phyloP scores from a whole-genome alignment of 441 rosid species.

The Gossypium schwendimanii region DNA sequence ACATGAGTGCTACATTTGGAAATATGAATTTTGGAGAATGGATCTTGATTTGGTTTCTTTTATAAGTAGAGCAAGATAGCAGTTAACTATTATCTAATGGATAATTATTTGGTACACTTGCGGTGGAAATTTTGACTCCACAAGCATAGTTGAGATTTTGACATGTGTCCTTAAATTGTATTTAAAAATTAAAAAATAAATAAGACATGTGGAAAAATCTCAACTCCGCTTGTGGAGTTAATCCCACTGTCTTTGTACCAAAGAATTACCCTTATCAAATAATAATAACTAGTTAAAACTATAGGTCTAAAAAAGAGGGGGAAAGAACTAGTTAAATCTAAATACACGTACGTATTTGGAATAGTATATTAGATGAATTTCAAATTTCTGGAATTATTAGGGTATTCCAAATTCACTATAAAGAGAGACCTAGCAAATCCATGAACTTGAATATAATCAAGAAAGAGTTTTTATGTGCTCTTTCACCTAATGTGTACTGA shows the following conservation, averaged over 20 bases:
- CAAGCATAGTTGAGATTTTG: neutral
- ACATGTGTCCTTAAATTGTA: neutral
- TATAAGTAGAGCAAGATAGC: neutral
- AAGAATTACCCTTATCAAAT: neutral
- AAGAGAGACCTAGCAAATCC: slow-evolving; percentile 4
- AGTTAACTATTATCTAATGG: neutral
- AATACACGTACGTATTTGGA: neutral
- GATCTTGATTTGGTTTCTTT: neutral
- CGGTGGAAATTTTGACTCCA: neutral
- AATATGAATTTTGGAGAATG: neutral
- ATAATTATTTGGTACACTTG: neutral
- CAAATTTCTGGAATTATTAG: neutral
- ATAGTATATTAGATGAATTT: neutral
- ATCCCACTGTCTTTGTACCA: neutral
- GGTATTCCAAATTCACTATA: neutral
- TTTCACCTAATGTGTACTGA: neutral
- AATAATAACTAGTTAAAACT: neutral
- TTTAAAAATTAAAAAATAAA: too few relatives aligned
- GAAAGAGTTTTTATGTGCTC: neutral
- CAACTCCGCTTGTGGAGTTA: neutral
- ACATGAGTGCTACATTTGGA: neutral
- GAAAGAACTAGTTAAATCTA: neutral
- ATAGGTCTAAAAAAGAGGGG: neutral
- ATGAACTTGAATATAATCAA: neutral
- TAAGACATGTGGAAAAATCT: neutral